phyloP scores from a whole-genome alignment of 257 asterid genomes.

The Solanum peruvianum region DNA sequence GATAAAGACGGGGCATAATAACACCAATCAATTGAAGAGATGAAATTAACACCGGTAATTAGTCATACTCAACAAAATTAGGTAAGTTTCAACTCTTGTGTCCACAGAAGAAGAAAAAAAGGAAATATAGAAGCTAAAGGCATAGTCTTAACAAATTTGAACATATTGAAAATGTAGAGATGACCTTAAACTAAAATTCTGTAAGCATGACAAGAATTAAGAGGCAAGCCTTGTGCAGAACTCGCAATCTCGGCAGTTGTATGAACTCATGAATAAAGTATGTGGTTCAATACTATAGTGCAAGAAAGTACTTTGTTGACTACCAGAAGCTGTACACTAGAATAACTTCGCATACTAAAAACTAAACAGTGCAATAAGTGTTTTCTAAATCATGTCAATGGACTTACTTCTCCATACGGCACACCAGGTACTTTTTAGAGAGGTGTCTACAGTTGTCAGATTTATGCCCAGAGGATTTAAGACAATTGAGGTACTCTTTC shows the following conservation, averaged over 20 bases:
- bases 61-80: neutral
- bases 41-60: neutral
- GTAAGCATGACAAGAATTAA: neutral
- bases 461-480: conserved; percentile 57
- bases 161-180: neutral
- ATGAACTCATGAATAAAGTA: neutral
- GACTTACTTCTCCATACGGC: conserved; percentile 89
- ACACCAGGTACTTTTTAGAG: conserved; percentile 73
- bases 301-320: neutral
- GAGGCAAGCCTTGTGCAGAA: neutral
- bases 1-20: neutral
- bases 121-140: neutral
- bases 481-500: conserved; percentile 69
- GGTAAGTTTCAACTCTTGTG: neutral
- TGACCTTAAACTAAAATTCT: neutral
- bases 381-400: neutral
- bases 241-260: neutral
- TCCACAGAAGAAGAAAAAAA: neutral
- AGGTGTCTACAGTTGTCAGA: conserved; percentile 73
- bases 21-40: neutral
- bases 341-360: neutral
- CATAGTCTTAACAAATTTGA: neutral
- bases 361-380: neutral
- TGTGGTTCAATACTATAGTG: neutral
- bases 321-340: neutral